Base-by-base conservation (phyloP, 2,329 filamentous ascomycete species). In the Xylaria sp. region DNA sequence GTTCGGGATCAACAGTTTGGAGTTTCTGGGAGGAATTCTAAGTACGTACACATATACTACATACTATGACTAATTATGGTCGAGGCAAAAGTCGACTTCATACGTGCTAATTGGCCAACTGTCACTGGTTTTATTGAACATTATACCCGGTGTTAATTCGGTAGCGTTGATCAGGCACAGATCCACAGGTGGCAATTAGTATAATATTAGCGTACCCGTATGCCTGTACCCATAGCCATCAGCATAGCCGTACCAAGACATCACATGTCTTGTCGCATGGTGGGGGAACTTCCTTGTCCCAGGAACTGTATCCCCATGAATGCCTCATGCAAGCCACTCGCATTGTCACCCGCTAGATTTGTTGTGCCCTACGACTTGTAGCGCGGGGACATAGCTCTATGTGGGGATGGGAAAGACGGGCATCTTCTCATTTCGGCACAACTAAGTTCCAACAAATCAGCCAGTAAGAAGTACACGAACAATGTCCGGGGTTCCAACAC, bases 321-420 rank as follows among this genome's bases (percentile, higher is more conserved):
- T 61, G 49, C 60, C 57, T 62, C 48, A 65, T 67, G 65, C 65
- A 68, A 68, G 65, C 66, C 66, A 68, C 66, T 46, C 61, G 66
- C 66, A 68, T 61, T 61, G 58, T 68, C 66, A 65, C 66, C 66
- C 62, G 61, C 62, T 51, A 49, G 58, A 38, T 36, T 70, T 56
- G 59, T 48, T 23, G 28, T 59, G 33, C 62, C 66, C 54, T 64
- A 42, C 48, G 40, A 60, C 46, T 58, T 49, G 59, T 48, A 33
- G 38, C 67, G 48, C 42, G 46, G 53, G 59, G 26, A 42, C 17
- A 36, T 10, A 42, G 44, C 59, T 53, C 36, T 28, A 42, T 33
- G 63, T 59, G 61, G 57, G 42, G 58, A 51, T 54, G 62, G 46
- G 31, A 48, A 10, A 23, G 13, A 49, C 31, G 46, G 51, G 17